A percentile compares a stretch with the other conserved stretches of the same genome.
phyloP scores from a whole-genome alignment of 2,329 filamentous ascomycete species.

The Trichoderma sp. region DNA sequence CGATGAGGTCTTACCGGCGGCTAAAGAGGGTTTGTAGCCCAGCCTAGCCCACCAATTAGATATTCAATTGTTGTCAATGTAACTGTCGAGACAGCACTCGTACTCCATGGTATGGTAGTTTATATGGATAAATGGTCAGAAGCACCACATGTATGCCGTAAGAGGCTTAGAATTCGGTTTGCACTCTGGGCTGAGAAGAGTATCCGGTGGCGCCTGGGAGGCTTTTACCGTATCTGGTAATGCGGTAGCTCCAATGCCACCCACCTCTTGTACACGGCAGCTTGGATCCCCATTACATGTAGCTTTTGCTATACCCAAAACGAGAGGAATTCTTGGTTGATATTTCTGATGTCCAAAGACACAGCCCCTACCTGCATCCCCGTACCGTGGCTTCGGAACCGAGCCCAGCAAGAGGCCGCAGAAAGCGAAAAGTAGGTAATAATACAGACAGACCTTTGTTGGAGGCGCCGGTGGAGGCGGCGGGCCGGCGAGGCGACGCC shows the following conservation, averaged over 20 bases:
- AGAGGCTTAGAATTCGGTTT: neutral
- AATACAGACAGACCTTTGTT: neutral
- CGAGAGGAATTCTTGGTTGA: neutral
- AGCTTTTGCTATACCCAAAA: neutral
- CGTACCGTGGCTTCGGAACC: constrained; percentile 11
- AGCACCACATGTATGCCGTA: neutral
- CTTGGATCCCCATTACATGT: neutral
- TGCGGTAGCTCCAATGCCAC: neutral
- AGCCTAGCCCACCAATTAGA: neutral
- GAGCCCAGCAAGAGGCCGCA: neutral
- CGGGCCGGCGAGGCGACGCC: constrained; percentile 17
- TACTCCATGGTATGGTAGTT: neutral
- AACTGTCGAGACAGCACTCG: neutral
- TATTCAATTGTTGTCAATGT: neutral
- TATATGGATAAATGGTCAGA: neutral
- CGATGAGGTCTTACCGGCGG: neutral
- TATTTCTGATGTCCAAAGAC: neutral
- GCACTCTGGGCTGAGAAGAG: neutral
- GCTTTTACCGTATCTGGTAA: constrained; percentile 9
- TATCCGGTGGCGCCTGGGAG: constrained; percentile 1
- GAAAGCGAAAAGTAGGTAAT: neutral
- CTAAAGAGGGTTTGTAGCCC: constrained; percentile 9
- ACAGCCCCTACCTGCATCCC: neutral
- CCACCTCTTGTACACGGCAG: neutral
- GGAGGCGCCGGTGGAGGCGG: constrained; percentile 17